Evolutionary conservation across 2,329 filamentous ascomycete species (phyloP).

Genomic region (Hypoxylon sp.): DNA sequence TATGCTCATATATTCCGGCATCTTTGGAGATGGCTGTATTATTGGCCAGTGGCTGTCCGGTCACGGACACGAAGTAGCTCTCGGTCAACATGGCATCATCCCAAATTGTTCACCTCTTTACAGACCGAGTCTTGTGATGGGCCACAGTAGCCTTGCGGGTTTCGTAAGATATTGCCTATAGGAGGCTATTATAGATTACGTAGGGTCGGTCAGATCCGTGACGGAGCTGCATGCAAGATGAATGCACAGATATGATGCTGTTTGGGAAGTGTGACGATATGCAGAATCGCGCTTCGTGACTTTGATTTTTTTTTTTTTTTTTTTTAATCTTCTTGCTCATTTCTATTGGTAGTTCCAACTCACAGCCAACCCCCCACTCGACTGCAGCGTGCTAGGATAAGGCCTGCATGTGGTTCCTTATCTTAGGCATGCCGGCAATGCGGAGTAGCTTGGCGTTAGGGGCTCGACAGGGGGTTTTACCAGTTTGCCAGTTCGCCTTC

Average conservation of each 20-base stretch:
- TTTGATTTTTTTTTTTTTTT: constrained; percentile 20
- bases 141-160: constrained; percentile 5
- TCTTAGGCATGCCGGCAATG: constrained; percentile 28
- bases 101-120: constrained; percentile 9
- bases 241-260: constrained; percentile 7
- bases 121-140: constrained; percentile 1
- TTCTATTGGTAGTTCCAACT: constrained; percentile 20
- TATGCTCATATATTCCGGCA: constrained; percentile 87
- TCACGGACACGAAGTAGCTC: constrained; percentile 69
- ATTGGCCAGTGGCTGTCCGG: constrained; percentile 67
- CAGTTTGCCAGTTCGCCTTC: constrained; percentile 14
- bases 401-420: neutral
- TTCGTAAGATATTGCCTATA: constrained; percentile 9
- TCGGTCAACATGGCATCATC: constrained; percentile 65
- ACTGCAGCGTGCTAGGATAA: constrained; percentile 22
- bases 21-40: constrained; percentile 78
- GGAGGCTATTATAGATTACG: neutral
- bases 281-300: constrained; percentile 7
- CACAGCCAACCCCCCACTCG: constrained; percentile 15
- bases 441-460: constrained; percentile 31
- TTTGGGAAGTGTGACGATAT: constrained; percentile 14
- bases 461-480: constrained; percentile 8
- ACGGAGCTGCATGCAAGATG: constrained; percentile 6
- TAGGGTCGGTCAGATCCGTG: constrained; percentile 12
- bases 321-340: constrained; percentile 28